phyloP scores from a whole-genome alignment of 192 early-diverging fungal species.

The Obelidium mucronatum region DNA sequence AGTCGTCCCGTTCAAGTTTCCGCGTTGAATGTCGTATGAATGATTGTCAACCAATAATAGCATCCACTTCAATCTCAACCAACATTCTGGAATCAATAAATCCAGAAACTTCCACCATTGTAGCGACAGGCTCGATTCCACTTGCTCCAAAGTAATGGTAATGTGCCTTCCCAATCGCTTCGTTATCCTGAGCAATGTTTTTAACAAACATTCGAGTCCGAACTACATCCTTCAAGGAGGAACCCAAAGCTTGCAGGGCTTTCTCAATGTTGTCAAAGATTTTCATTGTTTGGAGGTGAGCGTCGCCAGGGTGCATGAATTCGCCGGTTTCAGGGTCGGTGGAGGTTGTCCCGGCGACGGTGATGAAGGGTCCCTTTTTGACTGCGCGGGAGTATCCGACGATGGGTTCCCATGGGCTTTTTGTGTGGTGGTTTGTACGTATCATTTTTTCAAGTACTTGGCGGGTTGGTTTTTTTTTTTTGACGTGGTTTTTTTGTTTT shows the following conservation, averaged over 20 bases:
- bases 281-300: not conserved
- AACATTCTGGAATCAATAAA: conserved; percentile 48
- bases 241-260: conserved; percentile 14
- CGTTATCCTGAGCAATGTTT: conserved; percentile 2
- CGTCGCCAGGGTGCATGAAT: conserved; percentile 10
- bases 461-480: no score
- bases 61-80: conserved; percentile 56
- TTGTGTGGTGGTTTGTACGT: conserved; percentile 14
- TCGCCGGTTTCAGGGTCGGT: conserved; percentile 21
- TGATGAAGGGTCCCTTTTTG: conserved; percentile 19
- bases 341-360: conserved; percentile 10
- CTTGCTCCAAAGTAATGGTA: conserved; percentile 33
- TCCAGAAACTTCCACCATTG: conserved; percentile 47
- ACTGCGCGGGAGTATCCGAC: conserved; percentile 29
- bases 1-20: no score
- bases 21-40: no score
- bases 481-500: no score
- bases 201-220: conserved; percentile 29
- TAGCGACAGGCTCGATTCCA: conserved; percentile 46
- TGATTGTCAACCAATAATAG: conserved; percentile 37
- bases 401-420: conserved; percentile 14
- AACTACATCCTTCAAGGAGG: conserved; percentile 18
- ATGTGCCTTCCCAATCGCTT: conserved; percentile 41
- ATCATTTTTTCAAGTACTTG: conserved; percentile 8
- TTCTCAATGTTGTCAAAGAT: conserved; percentile 18